Conservation (phyloP, 805 yeast species). For the Pichia insulana region DNA sequence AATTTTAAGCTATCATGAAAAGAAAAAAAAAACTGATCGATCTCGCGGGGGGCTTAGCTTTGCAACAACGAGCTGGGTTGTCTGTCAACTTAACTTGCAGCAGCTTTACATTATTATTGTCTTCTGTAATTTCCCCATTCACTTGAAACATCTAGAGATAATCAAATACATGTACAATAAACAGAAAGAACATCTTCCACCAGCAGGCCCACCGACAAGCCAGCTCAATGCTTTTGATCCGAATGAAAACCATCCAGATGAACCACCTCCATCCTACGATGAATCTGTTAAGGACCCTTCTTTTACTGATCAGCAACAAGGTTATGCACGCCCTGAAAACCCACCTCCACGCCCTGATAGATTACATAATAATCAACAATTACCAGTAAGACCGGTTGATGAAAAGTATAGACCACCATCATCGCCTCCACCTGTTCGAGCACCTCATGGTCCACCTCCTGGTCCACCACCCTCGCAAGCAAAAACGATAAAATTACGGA, state of each 20-base stretch:
- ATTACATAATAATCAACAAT: not conserved
- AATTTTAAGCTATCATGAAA: too few relatives aligned
- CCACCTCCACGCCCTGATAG: not conserved
- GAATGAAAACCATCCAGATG: slow-evolving; percentile 13
- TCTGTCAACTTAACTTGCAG: too few relatives aligned
- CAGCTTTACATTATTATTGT: too few relatives aligned
- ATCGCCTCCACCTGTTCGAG: not conserved
- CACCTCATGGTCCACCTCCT: not conserved
- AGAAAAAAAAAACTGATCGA: too few relatives aligned
- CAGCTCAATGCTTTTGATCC: slow-evolving; percentile 10
- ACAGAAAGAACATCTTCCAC: not conserved
- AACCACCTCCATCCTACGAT: slow-evolving; percentile 39
- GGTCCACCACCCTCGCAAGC: slow-evolving; percentile 2
- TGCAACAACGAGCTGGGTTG: too few relatives aligned
- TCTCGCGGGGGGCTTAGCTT: too few relatives aligned
- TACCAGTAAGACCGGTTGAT: not conserved
- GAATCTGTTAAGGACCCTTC: slow-evolving; percentile 27
- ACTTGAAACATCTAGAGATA: too few relatives aligned
- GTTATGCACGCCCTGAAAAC: not conserved
- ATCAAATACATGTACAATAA: not conserved
- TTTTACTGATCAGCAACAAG: not conserved
- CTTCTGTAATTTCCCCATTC: too few relatives aligned
- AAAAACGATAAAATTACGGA: slow-evolving; percentile 1
- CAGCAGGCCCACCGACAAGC: slow-evolving; percentile 5
- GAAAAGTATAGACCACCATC: too few relatives aligned